These are phyloP conservation scores for Aspergillus sp. DNA, from an alignment of 2,329 filamentous ascomycete species.

Conservation along the genomic window DNA sequence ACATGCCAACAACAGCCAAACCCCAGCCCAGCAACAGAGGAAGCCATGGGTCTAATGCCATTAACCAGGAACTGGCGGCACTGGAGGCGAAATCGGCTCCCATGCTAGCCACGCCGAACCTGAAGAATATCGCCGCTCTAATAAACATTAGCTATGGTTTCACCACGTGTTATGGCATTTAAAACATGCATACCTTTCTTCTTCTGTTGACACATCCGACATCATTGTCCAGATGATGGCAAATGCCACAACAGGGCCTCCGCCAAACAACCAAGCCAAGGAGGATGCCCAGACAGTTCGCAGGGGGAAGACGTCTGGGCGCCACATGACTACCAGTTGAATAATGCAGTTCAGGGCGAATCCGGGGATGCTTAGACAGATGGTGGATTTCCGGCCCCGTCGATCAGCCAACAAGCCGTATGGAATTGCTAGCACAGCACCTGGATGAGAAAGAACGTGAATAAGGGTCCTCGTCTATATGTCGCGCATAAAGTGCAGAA, in stretches of 20 bases:
- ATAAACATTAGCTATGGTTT: constrained; percentile 23
- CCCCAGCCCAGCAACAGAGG: constrained; percentile 41
- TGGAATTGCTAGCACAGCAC: constrained; percentile 51
- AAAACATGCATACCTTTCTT: constrained; percentile 39
- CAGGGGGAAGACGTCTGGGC: constrained; percentile 46
- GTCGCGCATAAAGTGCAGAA: background rate
- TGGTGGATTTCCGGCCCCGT: constrained; percentile 49
- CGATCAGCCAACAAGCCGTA: constrained; percentile 54
- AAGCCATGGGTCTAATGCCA: constrained; percentile 44
- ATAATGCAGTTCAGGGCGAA: constrained; percentile 40
- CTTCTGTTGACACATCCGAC: constrained; percentile 52
- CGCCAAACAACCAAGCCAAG: constrained; percentile 49
- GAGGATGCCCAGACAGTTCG: constrained; percentile 53
- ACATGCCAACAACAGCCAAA: constrained; percentile 36
- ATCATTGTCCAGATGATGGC: constrained; percentile 55
- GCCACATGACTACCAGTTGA: constrained; percentile 39
- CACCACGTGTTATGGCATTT: constrained; percentile 14
- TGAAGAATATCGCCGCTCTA: constrained; percentile 46
- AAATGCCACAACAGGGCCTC: constrained; percentile 50
- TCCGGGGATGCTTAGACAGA: constrained; percentile 47
- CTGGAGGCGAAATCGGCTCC: constrained; percentile 43
- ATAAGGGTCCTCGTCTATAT: background rate
- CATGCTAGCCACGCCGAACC: constrained; percentile 43
- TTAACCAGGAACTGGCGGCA: constrained; percentile 43
- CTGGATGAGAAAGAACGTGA: constrained; percentile 27